These are phyloP conservation scores for Aureobasidium sp. DNA, from an alignment of 2,329 filamentous ascomycete species.

Conservation along the genomic window DNA sequence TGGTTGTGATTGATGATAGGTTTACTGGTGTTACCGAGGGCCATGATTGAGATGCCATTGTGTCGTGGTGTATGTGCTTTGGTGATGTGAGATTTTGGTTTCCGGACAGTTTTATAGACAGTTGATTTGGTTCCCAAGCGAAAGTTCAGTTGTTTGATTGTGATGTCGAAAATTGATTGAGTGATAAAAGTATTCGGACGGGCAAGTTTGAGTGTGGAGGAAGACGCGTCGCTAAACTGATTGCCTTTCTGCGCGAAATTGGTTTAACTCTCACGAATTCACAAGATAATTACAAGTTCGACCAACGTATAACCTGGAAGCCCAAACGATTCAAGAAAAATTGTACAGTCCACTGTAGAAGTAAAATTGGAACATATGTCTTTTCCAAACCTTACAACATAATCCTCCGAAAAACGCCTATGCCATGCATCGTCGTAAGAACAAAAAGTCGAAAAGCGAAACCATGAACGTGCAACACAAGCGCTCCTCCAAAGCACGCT, in stretches of 20 bases:
- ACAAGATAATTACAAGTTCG: too few relatives aligned
- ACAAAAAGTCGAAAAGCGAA: not conserved
- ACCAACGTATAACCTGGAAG: too few relatives aligned
- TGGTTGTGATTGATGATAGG: not conserved
- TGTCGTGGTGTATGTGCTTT: not conserved
- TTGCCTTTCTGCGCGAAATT: not conserved
- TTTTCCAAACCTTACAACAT: not conserved
- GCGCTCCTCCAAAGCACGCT: not conserved
- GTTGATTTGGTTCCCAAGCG: too few relatives aligned
- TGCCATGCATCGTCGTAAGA: slow-evolving; percentile 2
- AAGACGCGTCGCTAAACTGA: slow-evolving; percentile 12
- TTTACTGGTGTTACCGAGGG: slow-evolving; percentile 6
- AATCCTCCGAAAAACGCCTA: slow-evolving; percentile 1
- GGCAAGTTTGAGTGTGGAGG: not conserved
- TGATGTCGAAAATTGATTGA: not conserved
- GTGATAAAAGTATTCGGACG: not conserved
- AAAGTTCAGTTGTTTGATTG: too few relatives aligned
- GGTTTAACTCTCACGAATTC: not conserved
- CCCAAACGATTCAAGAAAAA: not conserved
- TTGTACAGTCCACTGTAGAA: not conserved
- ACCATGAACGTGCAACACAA: not conserved
- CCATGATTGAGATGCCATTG: not conserved
- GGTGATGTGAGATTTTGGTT: too few relatives aligned
- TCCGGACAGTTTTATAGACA: too few relatives aligned
- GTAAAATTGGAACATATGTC: not conserved